Base-by-base conservation (phyloP, 2,329 filamentous ascomycete species). In the Botrytis byssoidea region DNA sequence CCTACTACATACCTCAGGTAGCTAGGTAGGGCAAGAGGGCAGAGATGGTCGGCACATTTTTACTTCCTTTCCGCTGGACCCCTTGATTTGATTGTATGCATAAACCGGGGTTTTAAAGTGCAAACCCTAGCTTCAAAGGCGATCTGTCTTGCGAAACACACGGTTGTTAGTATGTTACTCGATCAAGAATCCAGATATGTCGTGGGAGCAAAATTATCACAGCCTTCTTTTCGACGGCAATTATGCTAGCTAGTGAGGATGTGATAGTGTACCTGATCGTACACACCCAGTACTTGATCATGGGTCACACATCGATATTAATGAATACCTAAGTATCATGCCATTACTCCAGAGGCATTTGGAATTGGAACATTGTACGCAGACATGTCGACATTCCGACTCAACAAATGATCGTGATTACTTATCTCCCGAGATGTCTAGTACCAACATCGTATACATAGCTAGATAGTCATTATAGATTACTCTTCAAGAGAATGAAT, bases 61-160 rank as follows among this genome's bases (percentile, higher is more conserved):
- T 29, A 12, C 10, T 40, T n/a, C 25, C 65, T 37, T 55, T 55
- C 65, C 46, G 65, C 29, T 57, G 48, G 65, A 68, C 66, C 48
- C 66, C 66, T 59, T 57, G 35, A 57, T 18, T 42, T 29, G 61
- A 44, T 55, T 40, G 48, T 57, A 68, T 68, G 66, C 48, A 69
- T 59, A 57, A 57, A 25, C 35, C n/a, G 51, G 66, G 66, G 66
- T 9, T 57, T 10, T 16, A 22, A 29, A 40, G 25, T 40, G n/a
- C 46, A 40, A 40, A 40, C 46, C 46, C 65, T 67, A 18, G 35
- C n/a, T 57, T 57, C 25, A 18, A 42, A 32, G 48, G 3, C 48
- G 66, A 68, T 68, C 66, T 10, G 66, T 20, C 16, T 29, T 51
- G 42, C 44, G 22, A 48, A 46, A 37, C 20, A 61, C 20, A 22